Base-by-base conservation (phyloP, 2,329 filamentous ascomycete genomes). In the Fusarium kyushuense region DNA sequence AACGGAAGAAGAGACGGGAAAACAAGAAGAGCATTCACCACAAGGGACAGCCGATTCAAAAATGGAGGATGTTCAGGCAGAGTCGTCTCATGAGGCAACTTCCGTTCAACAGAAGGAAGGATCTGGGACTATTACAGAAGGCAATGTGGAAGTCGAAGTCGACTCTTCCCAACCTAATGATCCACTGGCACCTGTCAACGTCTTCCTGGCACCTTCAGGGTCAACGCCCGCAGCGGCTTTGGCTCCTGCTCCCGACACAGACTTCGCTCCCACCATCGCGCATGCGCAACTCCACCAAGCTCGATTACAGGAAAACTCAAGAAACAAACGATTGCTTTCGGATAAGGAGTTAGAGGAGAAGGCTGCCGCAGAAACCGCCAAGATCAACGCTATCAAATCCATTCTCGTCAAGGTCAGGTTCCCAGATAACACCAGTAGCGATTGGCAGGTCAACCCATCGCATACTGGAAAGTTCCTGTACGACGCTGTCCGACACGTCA, bases 361-460 rank as follows among this genome's bases (percentile, higher is more conserved):
- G 68, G 89, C 89, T 33, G 83, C 87, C 7, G 89, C 87, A 23
- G 88, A 90, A 53, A 86, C 87, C 46, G 88, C 89, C 30, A 90
- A 84, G 66, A 81, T 94, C 2, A 86, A 89, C 7, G 84, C 86
- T 7, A 84, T 94, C 63, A 88, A 86, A 51, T 87, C 87, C 32
- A 87, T 97, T 32, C 85, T 88, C 29, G 84, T 98, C 67, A 93
- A 92, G 68, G 87, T 97, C 48, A 91, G 94, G 27, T 94, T 97
- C 72, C 95, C 95, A 0, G 94, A 98, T 76, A 92, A 94, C 71
- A 92, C 89, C 58, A 89, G 90, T 54, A 88, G 94, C 32, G 88
- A 93, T 52, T 90, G 90, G 80, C 86, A 84, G n/a, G 89, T 96
- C 69, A 85, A 84, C 2, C 87, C 88, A 21, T 77, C 82, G 2